phyloP scores from a whole-genome alignment of 352 stramenopile genomes.

The Peronosclerospora sorghi region DNA sequence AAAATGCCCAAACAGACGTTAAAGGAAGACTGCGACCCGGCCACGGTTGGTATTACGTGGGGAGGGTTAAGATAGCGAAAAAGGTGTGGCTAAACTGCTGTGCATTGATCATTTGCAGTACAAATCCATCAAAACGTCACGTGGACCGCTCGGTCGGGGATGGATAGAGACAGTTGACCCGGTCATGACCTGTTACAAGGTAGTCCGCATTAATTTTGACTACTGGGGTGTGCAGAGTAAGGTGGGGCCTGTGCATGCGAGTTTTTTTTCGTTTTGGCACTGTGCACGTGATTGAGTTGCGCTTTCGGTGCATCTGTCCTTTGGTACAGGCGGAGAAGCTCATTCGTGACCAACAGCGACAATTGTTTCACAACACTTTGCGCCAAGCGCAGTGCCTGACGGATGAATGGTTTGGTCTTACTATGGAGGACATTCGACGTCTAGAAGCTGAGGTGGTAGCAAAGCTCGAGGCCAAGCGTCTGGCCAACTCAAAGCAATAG shows the following conservation, averaged over 20 bases:
- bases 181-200: slow-evolving; percentile 84
- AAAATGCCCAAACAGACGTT: slow-evolving; percentile 65
- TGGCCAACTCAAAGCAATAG: slow-evolving; percentile 33
- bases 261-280: not conserved
- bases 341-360: slow-evolving; percentile 74
- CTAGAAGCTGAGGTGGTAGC: slow-evolving; percentile 60
- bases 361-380: slow-evolving; percentile 68
- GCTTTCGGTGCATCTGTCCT: too few species aligned
- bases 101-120: slow-evolving; percentile 22
- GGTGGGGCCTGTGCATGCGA: slow-evolving; percentile 9
- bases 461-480: slow-evolving; percentile 69
- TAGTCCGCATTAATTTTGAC: slow-evolving; percentile 81
- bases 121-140: slow-evolving; percentile 60
- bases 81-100: not conserved
- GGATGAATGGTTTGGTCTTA: slow-evolving; percentile 74
- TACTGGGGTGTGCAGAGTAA: slow-evolving; percentile 81
- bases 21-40: slow-evolving; percentile 56
- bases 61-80: not conserved
- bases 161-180: slow-evolving; percentile 64
- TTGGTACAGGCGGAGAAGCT: slow-evolving; percentile 52
- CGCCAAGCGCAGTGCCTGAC: slow-evolving; percentile 68
- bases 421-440: slow-evolving; percentile 77
- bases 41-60: slow-evolving; percentile 23
- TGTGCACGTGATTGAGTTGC: too few species aligned
- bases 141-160: slow-evolving; percentile 48